A percentile compares a stretch with the other conserved stretches of the same genome.
phyloP scores from a whole-genome alignment of 2,329 filamentous ascomycete genomes.

The Venturia aucupariae region DNA sequence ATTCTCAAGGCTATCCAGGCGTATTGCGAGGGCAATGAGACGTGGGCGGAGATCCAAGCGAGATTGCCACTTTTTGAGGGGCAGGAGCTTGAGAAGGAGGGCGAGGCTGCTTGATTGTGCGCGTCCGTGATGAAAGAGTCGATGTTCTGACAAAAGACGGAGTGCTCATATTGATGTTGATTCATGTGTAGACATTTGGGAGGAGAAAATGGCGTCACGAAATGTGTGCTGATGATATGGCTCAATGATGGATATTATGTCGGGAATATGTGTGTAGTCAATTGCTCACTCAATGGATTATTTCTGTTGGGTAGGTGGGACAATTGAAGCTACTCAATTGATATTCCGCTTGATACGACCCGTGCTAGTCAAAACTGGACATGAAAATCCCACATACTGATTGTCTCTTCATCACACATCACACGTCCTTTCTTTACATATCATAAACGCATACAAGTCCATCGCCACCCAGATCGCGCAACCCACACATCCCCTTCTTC shows the following conservation, averaged over 20 bases:
- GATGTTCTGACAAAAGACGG: background rate
- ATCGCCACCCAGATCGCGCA: too few relatives aligned
- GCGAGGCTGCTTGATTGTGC: background rate
- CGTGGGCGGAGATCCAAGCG: conserved; percentile 61
- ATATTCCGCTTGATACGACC: background rate
- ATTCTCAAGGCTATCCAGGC: conserved; percentile 66
- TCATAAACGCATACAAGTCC: too few relatives aligned
- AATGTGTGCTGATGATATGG: background rate
- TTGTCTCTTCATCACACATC: background rate
- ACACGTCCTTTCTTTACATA: too few relatives aligned
- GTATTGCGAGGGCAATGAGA: conserved; percentile 53
- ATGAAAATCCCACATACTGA: background rate
- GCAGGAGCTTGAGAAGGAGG: conserved; percentile 42
- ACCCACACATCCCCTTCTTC: too few relatives aligned
- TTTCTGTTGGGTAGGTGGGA: background rate
- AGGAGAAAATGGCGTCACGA: background rate
- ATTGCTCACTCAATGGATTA: background rate
- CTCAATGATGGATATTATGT: background rate
- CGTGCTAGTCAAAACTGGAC: background rate
- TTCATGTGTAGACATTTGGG: background rate
- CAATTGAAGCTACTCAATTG: background rate
- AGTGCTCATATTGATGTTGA: background rate
- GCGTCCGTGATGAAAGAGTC: background rate
- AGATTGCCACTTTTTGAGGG: conserved; percentile 78
- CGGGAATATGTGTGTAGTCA: background rate